A percentile compares a stretch with the other conserved stretches of the same genome.
These are phyloP conservation scores for Melanogaster broomeanus DNA, from an alignment of 768 basidiomycete genomes.

Conservation along the genomic window DNA sequence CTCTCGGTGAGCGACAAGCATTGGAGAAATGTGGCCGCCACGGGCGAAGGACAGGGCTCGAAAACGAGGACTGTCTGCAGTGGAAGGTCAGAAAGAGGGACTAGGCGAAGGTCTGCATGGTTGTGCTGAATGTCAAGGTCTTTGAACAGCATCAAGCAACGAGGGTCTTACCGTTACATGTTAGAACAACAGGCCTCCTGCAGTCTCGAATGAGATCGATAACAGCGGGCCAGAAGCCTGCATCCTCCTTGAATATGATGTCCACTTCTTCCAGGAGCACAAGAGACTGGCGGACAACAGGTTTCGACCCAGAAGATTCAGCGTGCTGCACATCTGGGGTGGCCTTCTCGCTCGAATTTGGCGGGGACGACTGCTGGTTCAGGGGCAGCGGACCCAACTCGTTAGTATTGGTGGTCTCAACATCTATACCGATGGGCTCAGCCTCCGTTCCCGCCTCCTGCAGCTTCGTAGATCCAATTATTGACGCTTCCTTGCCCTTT, in stretches of 20 bases:
- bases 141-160: conserved; percentile 6
- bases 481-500: conserved; percentile 5
- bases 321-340: conserved; percentile 1
- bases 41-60: conserved; percentile 50
- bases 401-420: conserved; percentile 6
- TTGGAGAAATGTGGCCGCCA: conserved; percentile 71
- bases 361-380: conserved; percentile 2
- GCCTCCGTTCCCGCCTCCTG: conserved; percentile 16
- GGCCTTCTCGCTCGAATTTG: not conserved
- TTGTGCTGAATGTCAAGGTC: conserved; percentile 5
- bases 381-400: not conserved
- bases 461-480: not conserved
- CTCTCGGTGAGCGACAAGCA: conserved; percentile 61
- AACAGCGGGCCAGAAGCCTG: conserved; percentile 83
- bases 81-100: conserved; percentile 75
- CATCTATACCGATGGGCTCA: conserved; percentile 24
- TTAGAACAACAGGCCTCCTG: conserved; percentile 87
- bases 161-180: conserved; percentile 78
- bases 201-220: conserved; percentile 80
- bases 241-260: conserved; percentile 85
- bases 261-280: conserved; percentile 96
- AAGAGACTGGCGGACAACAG: conserved; percentile 72
- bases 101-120: conserved; percentile 61
- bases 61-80: conserved; percentile 74
- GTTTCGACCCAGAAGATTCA: conserved; percentile 15